Evolutionary conservation across 345 rosid genomes (phyloP).

Genomic region (Noccaea bulbosa): DNA sequence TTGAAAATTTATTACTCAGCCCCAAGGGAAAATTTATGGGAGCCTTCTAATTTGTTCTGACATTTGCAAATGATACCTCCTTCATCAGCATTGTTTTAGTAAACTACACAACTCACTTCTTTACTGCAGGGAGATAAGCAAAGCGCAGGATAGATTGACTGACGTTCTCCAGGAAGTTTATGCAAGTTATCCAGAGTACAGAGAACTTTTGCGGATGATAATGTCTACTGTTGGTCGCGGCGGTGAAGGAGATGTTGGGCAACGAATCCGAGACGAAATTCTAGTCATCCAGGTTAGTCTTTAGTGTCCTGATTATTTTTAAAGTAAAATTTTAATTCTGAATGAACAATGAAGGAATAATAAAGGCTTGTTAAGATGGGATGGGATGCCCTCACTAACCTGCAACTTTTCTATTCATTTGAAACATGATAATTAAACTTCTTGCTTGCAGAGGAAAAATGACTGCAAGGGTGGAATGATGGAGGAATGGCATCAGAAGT

Average conservation of each 20-base stretch:
- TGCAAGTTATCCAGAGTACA: constrained; percentile 58
- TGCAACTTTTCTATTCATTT: constrained; percentile 30
- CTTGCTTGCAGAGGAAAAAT: constrained; percentile 71
- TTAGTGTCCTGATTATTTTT: constrained; percentile 26
- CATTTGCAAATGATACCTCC: constrained; percentile 9
- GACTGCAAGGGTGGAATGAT: constrained; percentile 97
- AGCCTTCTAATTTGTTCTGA: constrained; percentile 17
- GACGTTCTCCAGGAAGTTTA: constrained; percentile 71
- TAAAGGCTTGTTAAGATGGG: constrained; percentile 17
- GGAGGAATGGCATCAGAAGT: constrained; percentile 99
- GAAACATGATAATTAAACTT: constrained; percentile 25
- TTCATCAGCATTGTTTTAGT: constrained; percentile 17
- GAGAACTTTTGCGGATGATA: constrained; percentile 84
- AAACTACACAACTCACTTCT: constrained; percentile 6
- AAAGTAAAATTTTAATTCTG: constrained; percentile 7
- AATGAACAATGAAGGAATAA: constrained; percentile 3
- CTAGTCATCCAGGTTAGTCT: constrained; percentile 86
- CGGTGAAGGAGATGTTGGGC: constrained; percentile 99
- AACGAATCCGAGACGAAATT: constrained; percentile 97
- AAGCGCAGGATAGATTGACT: constrained; percentile 96
- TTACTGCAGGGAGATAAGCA: constrained; percentile 87
- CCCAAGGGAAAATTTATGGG: constrained; percentile 4
- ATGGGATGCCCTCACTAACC: constrained; percentile 12
- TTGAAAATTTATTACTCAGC: background rate
- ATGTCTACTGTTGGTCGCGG: constrained; percentile 98